Percentiles rank a stretch among this genome's conserved stretches.
Conservation (phyloP, 768 basidiomycete genomes). For the Pisolithus marmoratus region DNA sequence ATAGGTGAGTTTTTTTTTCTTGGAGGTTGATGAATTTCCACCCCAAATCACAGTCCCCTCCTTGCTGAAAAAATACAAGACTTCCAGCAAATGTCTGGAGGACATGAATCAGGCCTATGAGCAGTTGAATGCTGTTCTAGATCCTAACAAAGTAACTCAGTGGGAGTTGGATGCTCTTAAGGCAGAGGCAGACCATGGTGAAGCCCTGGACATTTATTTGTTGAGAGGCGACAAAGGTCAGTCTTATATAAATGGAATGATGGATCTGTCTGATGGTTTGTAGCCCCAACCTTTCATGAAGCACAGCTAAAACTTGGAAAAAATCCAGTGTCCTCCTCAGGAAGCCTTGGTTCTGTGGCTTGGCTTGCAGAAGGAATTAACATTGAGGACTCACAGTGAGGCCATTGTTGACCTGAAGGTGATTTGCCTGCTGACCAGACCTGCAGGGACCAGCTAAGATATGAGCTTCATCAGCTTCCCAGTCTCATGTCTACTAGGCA, state of each 20-base stretch:
- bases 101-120: not conserved
- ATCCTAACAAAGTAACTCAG: not conserved
- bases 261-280: not conserved
- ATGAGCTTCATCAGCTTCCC: not conserved
- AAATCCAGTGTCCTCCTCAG: too few species aligned
- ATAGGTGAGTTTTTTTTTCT: conserved; percentile 11
- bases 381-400: not conserved
- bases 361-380: too few species aligned
- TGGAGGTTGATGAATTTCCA: not conserved
- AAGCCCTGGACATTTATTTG: too few species aligned
- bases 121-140: not conserved
- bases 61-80: conserved; percentile 1
- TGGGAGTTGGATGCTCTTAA: conserved; percentile 1
- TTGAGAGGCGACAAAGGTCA: too few species aligned
- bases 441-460: not conserved
- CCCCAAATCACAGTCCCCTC: not conserved
- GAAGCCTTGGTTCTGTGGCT: too few species aligned
- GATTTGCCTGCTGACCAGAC: not conserved
- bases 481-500: not conserved
- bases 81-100: not conserved
- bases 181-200: not conserved
- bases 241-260: too few species aligned
- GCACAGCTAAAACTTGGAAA: too few species aligned
- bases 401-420: not conserved
- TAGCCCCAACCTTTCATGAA: not conserved